Percentiles rank a stretch among this genome's conserved stretches.
These are phyloP conservation scores for Phytophthora sp. DNA, from an alignment of 352 stramenopile genomes.

Conservation along the genomic window DNA sequence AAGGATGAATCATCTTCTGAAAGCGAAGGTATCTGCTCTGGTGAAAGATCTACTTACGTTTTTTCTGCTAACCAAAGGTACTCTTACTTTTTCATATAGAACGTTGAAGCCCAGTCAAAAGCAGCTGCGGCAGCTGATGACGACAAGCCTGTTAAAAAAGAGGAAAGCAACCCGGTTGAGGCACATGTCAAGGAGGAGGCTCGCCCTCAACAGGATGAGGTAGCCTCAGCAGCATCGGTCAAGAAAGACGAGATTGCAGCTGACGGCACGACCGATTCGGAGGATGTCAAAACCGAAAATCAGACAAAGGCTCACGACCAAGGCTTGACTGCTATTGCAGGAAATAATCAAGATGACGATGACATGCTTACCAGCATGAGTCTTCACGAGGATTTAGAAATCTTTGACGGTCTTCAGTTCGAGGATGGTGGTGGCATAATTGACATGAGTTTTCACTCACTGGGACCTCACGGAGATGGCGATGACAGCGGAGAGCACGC, in stretches of 20 bases:
- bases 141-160: constrained; percentile 24
- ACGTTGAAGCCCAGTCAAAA: constrained; percentile 25
- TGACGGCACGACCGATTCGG: constrained; percentile 39
- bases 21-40: constrained; percentile 42
- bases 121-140: neutral
- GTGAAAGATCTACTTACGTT: no score
- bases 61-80: neutral
- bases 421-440: constrained; percentile 84
- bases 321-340: neutral
- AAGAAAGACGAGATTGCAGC: constrained; percentile 33
- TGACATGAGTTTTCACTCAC: constrained; percentile 58
- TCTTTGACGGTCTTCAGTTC: constrained; percentile 90
- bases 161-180: constrained; percentile 8
- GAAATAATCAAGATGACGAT: constrained; percentile 52
- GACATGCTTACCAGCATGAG: constrained; percentile 77
- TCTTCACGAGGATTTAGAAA: constrained; percentile 78
- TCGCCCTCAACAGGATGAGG: neutral
- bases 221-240: neutral
- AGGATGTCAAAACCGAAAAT: constrained; percentile 45
- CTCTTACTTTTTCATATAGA: constrained; percentile 20
- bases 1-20: constrained; percentile 54
- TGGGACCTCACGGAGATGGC: constrained; percentile 25
- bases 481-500: constrained; percentile 37
- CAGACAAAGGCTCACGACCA: constrained; percentile 7
- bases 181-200: constrained; percentile 21